Evolutionary conservation across 352 stramenopile genomes (phyloP).

Genomic region (Aphanomyces invadans): DNA sequence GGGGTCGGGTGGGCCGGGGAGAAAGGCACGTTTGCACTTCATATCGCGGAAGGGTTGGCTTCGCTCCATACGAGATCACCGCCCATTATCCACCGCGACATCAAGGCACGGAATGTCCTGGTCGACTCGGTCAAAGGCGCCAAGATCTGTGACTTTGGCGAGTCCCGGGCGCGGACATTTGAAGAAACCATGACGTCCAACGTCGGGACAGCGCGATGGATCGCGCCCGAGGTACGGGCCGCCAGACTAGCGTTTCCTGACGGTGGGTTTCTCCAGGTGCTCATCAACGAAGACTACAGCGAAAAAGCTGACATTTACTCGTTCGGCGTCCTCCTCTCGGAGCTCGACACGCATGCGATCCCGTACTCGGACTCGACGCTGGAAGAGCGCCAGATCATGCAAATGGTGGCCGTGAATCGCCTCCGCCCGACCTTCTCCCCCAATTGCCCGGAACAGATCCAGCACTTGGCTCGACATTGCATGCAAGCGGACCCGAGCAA

Average conservation of each 20-base stretch:
- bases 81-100: slow-evolving; percentile 87
- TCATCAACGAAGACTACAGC: slow-evolving; percentile 45
- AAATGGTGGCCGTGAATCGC: slow-evolving; percentile 71
- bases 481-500: slow-evolving; percentile 70
- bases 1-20: slow-evolving; percentile 47
- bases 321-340: slow-evolving; percentile 56
- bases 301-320: slow-evolving; percentile 78
- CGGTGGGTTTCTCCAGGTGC: background rate
- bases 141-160: slow-evolving; percentile 45
- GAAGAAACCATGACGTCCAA: slow-evolving; percentile 25
- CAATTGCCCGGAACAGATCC: slow-evolving; percentile 69
- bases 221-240: slow-evolving; percentile 12
- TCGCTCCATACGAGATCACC: slow-evolving; percentile 83
- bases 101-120: slow-evolving; percentile 89
- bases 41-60: slow-evolving; percentile 76
- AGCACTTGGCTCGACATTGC: slow-evolving; percentile 65
- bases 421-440: slow-evolving; percentile 66
- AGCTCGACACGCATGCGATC: slow-evolving; percentile 71
- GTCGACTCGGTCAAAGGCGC: slow-evolving; percentile 35
- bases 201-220: slow-evolving; percentile 22
- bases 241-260: background rate
- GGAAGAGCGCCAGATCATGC: slow-evolving; percentile 74
- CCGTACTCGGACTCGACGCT: slow-evolving; percentile 56
- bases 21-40: slow-evolving; percentile 67
- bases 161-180: slow-evolving; percentile 22